Base-by-base conservation (phyloP, 345 rosid genomes). In the Turritis glabra region DNA sequence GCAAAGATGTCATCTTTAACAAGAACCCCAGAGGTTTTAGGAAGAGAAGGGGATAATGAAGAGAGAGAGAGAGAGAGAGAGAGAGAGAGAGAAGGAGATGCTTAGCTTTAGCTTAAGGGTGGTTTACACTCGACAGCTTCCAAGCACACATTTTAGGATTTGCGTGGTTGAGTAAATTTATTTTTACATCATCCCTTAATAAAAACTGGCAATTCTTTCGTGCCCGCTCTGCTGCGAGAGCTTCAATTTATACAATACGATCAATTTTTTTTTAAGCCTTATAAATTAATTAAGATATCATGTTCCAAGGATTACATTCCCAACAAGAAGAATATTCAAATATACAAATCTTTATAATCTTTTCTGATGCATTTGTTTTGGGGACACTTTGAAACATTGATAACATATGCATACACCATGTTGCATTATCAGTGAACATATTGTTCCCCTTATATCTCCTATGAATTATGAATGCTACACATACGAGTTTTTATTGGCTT, bases 1-100 rank as follows among this genome's bases (percentile, higher is more conserved):
- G 83, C 25, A 83, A 80, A 38, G 85, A 79, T 41, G 86, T 74
- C 92, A 87, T 91, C 43, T 66, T 58, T 58, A 69, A 64, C 44
- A 47, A 22, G 54, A 38, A 40, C 29, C 55, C 65, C 64, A 25
- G 59, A 55, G 74, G 69, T 67, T 67, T 58, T 67, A 75, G 63
- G 59, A 37, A 40, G 68, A 51, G 23, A 50, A 44, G 73, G 64
- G 71, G 67, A 59, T 59, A 59, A 64, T 38, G 77, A 17, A 43
- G 48, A 60, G 47, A 32, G 57, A 71, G 72, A 57, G 52, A 58
- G 47, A 17, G n/a, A n/a, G n/a, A n/a, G n/a, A n/a, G n/a, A n/a
- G n/a, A n/a, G n/a, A n/a, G 35, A 6, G 35, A 7, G 35, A 2
- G 7, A 30, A 21, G 37, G 33, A 43, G 29, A 59, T 4, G 64